Percentiles rank a stretch among this genome's conserved stretches.
Conservation (phyloP, 345 rosid species). For the Durio zibethinus region DNA sequence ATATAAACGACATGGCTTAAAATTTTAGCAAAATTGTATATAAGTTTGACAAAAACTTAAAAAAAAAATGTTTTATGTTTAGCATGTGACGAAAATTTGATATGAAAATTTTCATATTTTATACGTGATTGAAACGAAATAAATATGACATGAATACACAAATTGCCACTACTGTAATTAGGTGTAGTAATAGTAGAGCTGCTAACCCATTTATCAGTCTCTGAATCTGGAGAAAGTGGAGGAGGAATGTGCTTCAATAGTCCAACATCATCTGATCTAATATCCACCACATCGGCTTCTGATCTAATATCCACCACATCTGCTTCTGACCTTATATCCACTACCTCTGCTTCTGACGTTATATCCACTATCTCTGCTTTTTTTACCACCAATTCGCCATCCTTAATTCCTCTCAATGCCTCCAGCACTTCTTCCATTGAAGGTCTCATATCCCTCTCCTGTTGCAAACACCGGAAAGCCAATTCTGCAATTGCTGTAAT, state of each 20-base stretch:
- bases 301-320: conserved; percentile 38
- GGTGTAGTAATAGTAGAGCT: conserved; percentile 27
- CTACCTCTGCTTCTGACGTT: conserved; percentile 21
- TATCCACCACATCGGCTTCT: conserved; percentile 26
- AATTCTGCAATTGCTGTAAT: conserved; percentile 57
- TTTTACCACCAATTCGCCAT: conserved; percentile 21
- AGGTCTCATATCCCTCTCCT: conserved; percentile 74
- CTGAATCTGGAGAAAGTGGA: conserved; percentile 47
- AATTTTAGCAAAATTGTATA: too few species aligned
- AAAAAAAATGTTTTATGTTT: too few species aligned
- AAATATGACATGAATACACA: too few species aligned
- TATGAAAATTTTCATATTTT: too few species aligned
- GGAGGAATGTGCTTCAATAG: conserved; percentile 45
- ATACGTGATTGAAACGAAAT: too few species aligned
- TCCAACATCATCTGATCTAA: conserved; percentile 45
- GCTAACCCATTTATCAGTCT: conserved; percentile 58
- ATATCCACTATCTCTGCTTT: conserved; percentile 42
- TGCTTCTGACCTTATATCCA: conserved; percentile 32
- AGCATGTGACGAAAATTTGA: too few species aligned
- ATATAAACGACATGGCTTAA: too few species aligned
- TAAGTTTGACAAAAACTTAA: too few species aligned
- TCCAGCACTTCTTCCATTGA: conserved; percentile 63
- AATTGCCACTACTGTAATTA: too few species aligned
- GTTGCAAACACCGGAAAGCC: conserved; percentile 77
- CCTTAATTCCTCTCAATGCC: conserved; percentile 44